These are phyloP conservation scores for Saksenaea vasiformis DNA, from an alignment of 371 early-diverging fungal genomes.

Conservation along the genomic window DNA sequence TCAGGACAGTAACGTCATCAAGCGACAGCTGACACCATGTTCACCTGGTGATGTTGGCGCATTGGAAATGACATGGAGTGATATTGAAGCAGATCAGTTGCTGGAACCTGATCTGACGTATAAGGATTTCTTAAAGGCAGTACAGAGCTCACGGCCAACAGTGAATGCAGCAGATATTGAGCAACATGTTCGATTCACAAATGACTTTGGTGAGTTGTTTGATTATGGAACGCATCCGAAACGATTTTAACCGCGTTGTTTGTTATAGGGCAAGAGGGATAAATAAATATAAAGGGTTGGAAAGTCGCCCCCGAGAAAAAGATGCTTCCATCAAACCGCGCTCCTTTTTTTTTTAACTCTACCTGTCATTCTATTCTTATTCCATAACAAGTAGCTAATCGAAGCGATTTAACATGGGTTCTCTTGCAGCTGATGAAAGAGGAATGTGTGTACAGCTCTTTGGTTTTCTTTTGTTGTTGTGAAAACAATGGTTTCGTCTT, in stretches of 20 bases:
- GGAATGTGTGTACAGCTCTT: too few species aligned
- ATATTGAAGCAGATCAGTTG: conserved; percentile 83
- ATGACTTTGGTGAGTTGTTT: conserved; percentile 75
- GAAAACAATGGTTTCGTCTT: too few species aligned
- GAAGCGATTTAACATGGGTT: too few species aligned
- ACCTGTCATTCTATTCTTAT: background rate
- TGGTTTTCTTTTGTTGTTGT: too few species aligned
- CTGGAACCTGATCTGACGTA: conserved; percentile 89
- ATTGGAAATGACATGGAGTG: conserved; percentile 88
- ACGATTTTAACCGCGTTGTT: background rate
- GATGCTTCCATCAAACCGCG: background rate
- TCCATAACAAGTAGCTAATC: background rate
- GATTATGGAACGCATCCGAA: background rate
- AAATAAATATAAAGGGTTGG: conserved; percentile 8
- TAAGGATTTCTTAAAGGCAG: conserved; percentile 84
- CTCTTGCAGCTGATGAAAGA: too few species aligned
- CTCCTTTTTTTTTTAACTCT: background rate
- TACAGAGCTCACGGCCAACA: conserved; percentile 78
- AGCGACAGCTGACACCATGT: conserved; percentile 84
- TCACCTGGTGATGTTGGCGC: conserved; percentile 94
- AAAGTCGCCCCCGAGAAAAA: background rate
- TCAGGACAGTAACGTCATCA: conserved; percentile 53
- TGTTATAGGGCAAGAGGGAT: conserved; percentile 37
- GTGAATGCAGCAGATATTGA: conserved; percentile 83
- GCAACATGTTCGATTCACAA: conserved; percentile 87